Percentiles rank a stretch among this genome's conserved stretches.
Conservation (phyloP, 2,329 filamentous ascomycete genomes). For the Drechslerella dactyloides region DNA sequence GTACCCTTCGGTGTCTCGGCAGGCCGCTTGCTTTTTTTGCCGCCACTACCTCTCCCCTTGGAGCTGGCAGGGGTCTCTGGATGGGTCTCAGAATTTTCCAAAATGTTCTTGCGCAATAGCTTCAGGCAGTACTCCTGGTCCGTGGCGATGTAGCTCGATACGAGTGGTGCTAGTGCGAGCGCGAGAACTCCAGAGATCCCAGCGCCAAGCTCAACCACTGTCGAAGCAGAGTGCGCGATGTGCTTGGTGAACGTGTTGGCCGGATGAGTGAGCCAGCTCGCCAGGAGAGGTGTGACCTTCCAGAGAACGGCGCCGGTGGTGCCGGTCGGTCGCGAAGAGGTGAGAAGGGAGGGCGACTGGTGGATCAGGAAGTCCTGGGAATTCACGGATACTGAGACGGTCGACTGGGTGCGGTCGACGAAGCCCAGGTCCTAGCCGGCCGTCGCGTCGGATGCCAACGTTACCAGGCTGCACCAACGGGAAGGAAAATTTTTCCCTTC, state of each 20-base stretch:
- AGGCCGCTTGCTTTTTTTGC: slow-evolving; percentile 49
- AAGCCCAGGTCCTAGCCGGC: slow-evolving; percentile 74
- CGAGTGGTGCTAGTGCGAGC: slow-evolving; percentile 66
- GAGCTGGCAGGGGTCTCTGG: slow-evolving; percentile 1
- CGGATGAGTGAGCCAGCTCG: slow-evolving; percentile 74
- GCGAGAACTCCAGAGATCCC: slow-evolving; percentile 84
- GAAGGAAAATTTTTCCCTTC: slow-evolving; percentile 4
- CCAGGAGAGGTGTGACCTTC: slow-evolving; percentile 85
- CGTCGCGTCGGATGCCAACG: too few species aligned
- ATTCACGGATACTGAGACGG: slow-evolving; percentile 71
- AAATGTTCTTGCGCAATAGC: slow-evolving; percentile 76
- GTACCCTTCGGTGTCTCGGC: slow-evolving; percentile 16
- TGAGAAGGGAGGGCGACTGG: slow-evolving; percentile 82
- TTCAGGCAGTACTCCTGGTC: slow-evolving; percentile 86
- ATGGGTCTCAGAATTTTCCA: slow-evolving; percentile 63
- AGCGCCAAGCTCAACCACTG: slow-evolving; percentile 82
- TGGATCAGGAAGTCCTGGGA: slow-evolving; percentile 75
- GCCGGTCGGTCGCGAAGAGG: slow-evolving; percentile 74
- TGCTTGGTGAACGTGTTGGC: slow-evolving; percentile 69
- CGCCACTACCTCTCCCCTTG: slow-evolving; percentile 12
- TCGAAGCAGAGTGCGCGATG: slow-evolving; percentile 65
- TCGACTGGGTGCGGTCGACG: slow-evolving; percentile 72
- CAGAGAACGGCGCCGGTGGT: slow-evolving; percentile 83
- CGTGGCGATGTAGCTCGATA: slow-evolving; percentile 76
- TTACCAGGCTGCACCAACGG: background rate